These are phyloP conservation scores for Colletotrichum siamense DNA, from an alignment of 2,329 filamentous ascomycete species.

Conservation along the genomic window DNA sequence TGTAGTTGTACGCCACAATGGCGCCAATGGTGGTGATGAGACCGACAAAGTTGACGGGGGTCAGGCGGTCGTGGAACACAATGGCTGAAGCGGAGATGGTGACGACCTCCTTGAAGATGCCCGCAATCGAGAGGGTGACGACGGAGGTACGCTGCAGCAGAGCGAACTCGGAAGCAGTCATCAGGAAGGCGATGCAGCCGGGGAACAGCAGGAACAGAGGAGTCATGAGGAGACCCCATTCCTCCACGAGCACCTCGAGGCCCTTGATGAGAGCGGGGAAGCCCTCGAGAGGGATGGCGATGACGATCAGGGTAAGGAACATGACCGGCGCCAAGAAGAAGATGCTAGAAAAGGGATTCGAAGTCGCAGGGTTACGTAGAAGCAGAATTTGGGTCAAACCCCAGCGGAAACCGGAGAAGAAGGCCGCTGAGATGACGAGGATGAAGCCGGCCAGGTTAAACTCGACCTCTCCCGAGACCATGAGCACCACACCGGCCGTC, in stretches of 20 bases:
- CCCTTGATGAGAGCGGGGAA: conserved; percentile 71
- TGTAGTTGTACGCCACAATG: conserved; percentile 90
- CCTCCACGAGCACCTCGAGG: conserved; percentile 64
- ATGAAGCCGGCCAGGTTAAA: conserved; percentile 88
- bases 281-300: conserved; percentile 88
- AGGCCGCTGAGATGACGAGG: conserved; percentile 90
- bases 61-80: conserved; percentile 88
- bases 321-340: conserved; percentile 98
- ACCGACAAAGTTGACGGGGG: conserved; percentile 84
- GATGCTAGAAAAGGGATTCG: conserved; percentile 95
- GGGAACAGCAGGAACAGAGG: conserved; percentile 85
- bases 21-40: conserved; percentile 87
- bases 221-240: conserved; percentile 71
- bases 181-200: conserved; percentile 88
- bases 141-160: conserved; percentile 94
- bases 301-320: conserved; percentile 81
- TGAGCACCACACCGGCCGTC: conserved; percentile 94
- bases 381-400: conserved; percentile 97
- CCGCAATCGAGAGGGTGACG: conserved; percentile 93
- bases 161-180: conserved; percentile 97
- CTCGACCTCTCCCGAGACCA: conserved; percentile 94
- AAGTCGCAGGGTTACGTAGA: conserved; percentile 90
- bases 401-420: conserved; percentile 98
- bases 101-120: conserved; percentile 98
- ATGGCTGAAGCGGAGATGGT: conserved; percentile 89